These are phyloP conservation scores for Suhomyces emberorum DNA, from an alignment of 805 yeast genomes.

Conservation along the genomic window DNA sequence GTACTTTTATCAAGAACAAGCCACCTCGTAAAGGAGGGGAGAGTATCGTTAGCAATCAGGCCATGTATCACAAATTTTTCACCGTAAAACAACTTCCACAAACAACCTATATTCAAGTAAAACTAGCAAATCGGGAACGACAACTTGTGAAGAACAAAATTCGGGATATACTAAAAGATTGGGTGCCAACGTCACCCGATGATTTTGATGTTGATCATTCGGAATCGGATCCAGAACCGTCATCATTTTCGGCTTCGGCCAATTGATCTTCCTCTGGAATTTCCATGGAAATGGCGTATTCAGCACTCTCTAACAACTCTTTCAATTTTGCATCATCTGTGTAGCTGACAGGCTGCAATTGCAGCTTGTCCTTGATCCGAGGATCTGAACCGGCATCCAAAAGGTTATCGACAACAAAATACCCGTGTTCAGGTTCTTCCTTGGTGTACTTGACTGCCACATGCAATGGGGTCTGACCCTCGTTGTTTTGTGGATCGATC, in stretches of 20 bases:
- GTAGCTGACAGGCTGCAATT: constrained; percentile 74
- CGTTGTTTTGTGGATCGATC: constrained; percentile 74
- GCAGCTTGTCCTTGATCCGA: constrained; percentile 40
- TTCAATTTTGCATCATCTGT: constrained; percentile 57
- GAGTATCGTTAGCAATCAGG: constrained; percentile 34
- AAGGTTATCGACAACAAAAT: constrained; percentile 71
- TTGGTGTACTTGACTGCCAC: constrained; percentile 72
- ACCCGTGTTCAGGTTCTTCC: constrained; percentile 83
- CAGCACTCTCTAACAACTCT: constrained; percentile 76
- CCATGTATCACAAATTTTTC: constrained; percentile 14
- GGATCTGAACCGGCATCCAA: constrained; percentile 93
- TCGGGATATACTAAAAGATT: constrained; percentile 35
- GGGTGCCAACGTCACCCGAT: constrained; percentile 47
- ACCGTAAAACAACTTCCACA: background rate
- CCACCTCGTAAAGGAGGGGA: constrained; percentile 45
- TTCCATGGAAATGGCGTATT: constrained; percentile 57
- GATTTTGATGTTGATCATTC: constrained; percentile 32
- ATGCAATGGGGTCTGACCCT: constrained; percentile 89
- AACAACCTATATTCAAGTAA: constrained; percentile 12
- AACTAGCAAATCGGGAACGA: constrained; percentile 23
- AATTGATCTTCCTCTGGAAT: constrained; percentile 27
- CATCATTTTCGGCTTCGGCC: constrained; percentile 21
- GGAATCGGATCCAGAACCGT: constrained; percentile 32
- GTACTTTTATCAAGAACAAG: constrained; percentile 45
- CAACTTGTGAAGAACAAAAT: constrained; percentile 24